These are phyloP conservation scores for Fusarium sp. DNA, from an alignment of 2,329 filamentous ascomycete genomes.

Conservation along the genomic window DNA sequence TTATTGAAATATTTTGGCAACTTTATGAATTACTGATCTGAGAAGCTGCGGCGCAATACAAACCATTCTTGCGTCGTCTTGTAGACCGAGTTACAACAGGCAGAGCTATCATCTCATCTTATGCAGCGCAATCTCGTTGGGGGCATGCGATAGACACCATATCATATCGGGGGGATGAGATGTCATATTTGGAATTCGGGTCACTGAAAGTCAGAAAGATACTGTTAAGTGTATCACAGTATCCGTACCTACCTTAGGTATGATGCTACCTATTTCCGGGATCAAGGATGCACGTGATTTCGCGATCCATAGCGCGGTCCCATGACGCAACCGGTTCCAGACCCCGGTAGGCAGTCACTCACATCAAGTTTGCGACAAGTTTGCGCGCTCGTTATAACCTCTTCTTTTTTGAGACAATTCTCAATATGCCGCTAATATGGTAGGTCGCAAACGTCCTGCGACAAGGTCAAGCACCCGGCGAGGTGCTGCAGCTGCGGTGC, in stretches of 20 bases:
- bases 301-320: conserved; percentile 26
- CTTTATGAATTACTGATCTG: conserved; percentile 24
- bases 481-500: conserved; percentile 23
- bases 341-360: conserved; percentile 23
- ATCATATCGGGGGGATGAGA: neutral
- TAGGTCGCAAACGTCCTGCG: conserved; percentile 49
- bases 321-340: conserved; percentile 48
- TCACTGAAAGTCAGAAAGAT: neutral
- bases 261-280: neutral
- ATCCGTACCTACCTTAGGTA: too few relatives aligned
- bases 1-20: neutral
- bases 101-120: too few relatives aligned
- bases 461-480: conserved; percentile 44
- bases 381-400: conserved; percentile 10
- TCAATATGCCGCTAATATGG: conserved; percentile 48
- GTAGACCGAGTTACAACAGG: neutral
- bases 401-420: neutral
- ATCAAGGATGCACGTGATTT: conserved; percentile 31
- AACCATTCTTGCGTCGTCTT: too few relatives aligned
- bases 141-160: neutral
- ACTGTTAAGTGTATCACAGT: neutral
- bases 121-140: too few relatives aligned
- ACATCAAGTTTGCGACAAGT: conserved; percentile 30
- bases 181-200: neutral
- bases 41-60: too few relatives aligned